Base-by-base conservation (phyloP, 768 basidiomycete genomes). In the Mrakia frigida region DNA sequence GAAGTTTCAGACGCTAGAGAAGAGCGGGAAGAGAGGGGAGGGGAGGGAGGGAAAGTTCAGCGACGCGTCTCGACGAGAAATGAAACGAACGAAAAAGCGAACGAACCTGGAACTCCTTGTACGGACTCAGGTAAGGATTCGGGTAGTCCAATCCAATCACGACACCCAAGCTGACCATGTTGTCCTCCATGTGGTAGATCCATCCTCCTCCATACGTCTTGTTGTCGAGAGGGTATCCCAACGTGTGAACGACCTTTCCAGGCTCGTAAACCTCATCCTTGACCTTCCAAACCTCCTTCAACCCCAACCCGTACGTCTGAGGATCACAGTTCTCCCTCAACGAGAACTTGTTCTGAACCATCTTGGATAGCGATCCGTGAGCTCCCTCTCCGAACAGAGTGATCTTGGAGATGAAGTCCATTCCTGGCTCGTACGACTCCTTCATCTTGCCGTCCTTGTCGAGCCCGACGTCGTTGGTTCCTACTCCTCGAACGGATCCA, bases 241-340 rank as follows among this genome's bases (percentile, higher is more conserved):
- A 85, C 11, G 93, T 94, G 83, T 99, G 97, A 9, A 94, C 87
- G n/a, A 97, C 89, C 81, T 92, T 87, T 28, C 92, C 92, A 0
- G 93, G 89, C 39, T 87, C 83, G 82, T 94, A 87, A 79, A 84
- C 82, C 71, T 85, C 84, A 86, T 86, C 74, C 82, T 89, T 89
- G 18, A 99, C 90, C 52, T 92, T 88, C 97, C 97, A 98, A 2
- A 98, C 94, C 83, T 99, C 96, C 86, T 99, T 98, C 71, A 98
- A 85, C 4, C 97, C 97, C 75, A 99, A 89, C 0, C 91, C 97
- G 80, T 98, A 98, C 4, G 96, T 98, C 85, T 98, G 97, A 2
- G 91, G 91, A 83, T 96, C 90, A 84, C 82, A 80, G n/a, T 84
- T 81, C 84, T 88, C 78, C 46, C 94, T 85, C 14, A 98, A 85